Evolutionary conservation across 1,139 yeast genomes (phyloP), one percentile per base, ranked within the genome.

Genomic region (Meyerozyma carpophila): DNA sequence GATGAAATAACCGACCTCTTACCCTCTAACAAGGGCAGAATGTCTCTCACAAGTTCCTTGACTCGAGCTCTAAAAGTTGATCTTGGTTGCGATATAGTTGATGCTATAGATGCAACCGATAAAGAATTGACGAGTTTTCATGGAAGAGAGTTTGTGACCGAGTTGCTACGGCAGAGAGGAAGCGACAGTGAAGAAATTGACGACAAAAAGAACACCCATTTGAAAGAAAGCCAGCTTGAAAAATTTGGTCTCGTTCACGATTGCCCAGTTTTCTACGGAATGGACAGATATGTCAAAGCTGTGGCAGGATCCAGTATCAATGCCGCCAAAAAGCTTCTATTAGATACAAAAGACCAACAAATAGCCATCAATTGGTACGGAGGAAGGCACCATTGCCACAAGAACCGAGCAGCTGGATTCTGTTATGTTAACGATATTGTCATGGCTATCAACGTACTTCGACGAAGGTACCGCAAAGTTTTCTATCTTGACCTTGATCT

Each of bases 301-400:
- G 65, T 75, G 0, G 80, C 85, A 0, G 88, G 88, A 0, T 77
- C 89, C 0, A 76, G 87, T 3, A 51, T 84, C 10, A 58, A 72
- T 13, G 68, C 83, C 24, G 81, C 81, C 1, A 64, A 62, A 13
- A 63, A 57, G 42, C 56, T 70, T 5, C 46, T 57, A 2, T 40
- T 43, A 11, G 45, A 48, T 7, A 41, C 41, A 18, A 36, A 32
- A 2, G 43, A 40, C 36, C 49, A 42, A 25, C 41, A 32, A 32
- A 39, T 82, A 2, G 82, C 75, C 0, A 68, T 85, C 39, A 84
- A 84, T 54, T 85, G 91, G 91, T 79, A 79, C 53, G 95, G 94
- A 2, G 95, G 95, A 1, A 61, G 94, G 41, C 94, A 85, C 55
- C 95, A 85, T 59, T 82, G 84, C 6, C 66, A 63, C 36, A 75